Base-by-base conservation (phyloP, 306 rosid genomes). In the Prinsepia uniflora region DNA sequence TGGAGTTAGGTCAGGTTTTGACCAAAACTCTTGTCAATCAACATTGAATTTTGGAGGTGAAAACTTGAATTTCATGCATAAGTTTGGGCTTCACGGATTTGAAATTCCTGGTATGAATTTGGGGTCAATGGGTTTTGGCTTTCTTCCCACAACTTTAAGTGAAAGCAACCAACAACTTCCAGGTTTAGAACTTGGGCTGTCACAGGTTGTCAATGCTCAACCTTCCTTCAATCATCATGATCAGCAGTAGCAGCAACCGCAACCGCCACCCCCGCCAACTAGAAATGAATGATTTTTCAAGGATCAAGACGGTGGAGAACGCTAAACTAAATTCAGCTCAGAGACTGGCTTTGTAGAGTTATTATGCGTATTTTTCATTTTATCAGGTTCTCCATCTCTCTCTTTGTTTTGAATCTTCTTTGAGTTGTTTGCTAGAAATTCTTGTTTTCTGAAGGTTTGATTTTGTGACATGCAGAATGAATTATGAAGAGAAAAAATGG, bases 151-250 rank as follows among this genome's bases (percentile, higher is more conserved):
- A 14, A 50, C 65, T 30, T 59, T 75, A 58, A 78, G 78, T 42
- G 83, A 74, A 50, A 15, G 55, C 39, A 81, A 78, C 43, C 78
- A 77, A 13, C 84, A 84, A 62, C 70, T 72, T 40, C 89, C 86
- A 5, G 86, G 86, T 50, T 56, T 82, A 53, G 89, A 85, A 53
- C 81, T 85, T 7, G 89, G 89, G 30, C 79, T 85, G 10, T 79
- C 86, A 6, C 84, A 85, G 66, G 89, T 82, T 34, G 86, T 82
- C 60, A 72, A 76, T 68, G 70, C 89, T 12, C 81, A 83, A 40
- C 69, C 79, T 44, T 73, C 83, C 70, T 66, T 78, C 65, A 75
- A 49, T 59, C 78, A 72, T 42, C 55, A 50, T 5, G 20, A 48
- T 17, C 53, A 49, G 17, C 64, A 49, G 9, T 74, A 53, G 48